These are phyloP conservation scores for Sapria himalayana DNA, from an alignment of 345 rosid genomes.

Conservation along the genomic window DNA sequence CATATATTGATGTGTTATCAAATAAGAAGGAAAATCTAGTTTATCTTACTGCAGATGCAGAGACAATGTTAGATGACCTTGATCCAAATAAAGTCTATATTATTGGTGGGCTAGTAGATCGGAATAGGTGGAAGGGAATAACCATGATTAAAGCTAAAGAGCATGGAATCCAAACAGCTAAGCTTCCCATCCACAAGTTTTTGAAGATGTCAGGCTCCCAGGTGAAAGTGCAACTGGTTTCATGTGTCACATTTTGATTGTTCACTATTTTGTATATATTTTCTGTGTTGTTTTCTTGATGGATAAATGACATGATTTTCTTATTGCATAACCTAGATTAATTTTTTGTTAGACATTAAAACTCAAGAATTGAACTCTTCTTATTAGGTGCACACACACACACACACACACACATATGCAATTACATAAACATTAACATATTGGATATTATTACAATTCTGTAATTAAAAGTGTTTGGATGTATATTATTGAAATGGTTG, in stretches of 20 bases:
- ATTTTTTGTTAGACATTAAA: too few species aligned
- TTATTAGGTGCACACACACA: too few species aligned
- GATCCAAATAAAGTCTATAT: constrained; percentile 40
- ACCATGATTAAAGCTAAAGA: constrained; percentile 79
- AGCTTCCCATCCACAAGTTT: constrained; percentile 66
- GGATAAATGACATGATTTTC: too few species aligned
- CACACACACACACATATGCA: too few species aligned
- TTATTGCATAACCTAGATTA: too few species aligned
- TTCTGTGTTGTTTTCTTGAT: constrained; percentile 1
- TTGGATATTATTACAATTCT: too few species aligned
- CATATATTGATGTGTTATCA: constrained; percentile 51
- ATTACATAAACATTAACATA: too few species aligned
- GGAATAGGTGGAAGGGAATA: constrained; percentile 86
- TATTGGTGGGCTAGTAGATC: constrained; percentile 75
- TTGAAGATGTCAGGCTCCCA: constrained; percentile 92
- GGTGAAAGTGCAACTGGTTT: constrained; percentile 19
- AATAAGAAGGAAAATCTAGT: constrained; percentile 50
- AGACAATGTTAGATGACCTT: constrained; percentile 46
- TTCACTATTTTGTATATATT: background rate
- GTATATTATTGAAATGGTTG: too few species aligned
- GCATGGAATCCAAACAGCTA: constrained; percentile 75
- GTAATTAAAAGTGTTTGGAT: too few species aligned
- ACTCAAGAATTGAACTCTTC: too few species aligned
- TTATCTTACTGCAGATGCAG: constrained; percentile 79
- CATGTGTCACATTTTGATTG: background rate